Conservation (phyloP, 2,329 filamentous ascomycete genomes). For the Metarhizium humberi region DNA sequence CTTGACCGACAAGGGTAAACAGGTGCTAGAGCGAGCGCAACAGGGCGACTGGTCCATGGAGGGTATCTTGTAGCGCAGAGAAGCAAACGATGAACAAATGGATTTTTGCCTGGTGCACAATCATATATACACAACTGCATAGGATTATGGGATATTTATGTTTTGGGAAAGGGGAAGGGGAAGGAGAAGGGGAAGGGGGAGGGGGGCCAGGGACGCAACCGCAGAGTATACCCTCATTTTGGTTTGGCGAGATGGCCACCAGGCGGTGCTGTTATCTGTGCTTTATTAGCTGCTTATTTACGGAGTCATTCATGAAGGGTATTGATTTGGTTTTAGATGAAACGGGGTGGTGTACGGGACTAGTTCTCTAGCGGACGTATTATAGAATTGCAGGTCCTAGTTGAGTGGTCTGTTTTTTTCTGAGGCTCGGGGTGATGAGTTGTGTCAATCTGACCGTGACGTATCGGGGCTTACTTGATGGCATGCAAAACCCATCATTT, state of each 20-base stretch:
- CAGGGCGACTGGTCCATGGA: slow-evolving; percentile 42
- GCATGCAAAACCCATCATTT: no score
- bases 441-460: no score
- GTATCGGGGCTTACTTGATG: no score
- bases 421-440: neutral
- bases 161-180: neutral
- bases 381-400: neutral
- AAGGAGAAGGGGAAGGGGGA: no score
- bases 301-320: neutral
- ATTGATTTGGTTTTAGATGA: neutral
- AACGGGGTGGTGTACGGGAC: neutral
- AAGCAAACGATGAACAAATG: no score
- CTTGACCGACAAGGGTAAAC: slow-evolving; percentile 42
- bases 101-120: neutral
- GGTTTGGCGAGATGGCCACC: neutral
- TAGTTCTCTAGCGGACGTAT: neutral
- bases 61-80: slow-evolving; percentile 26
- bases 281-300: neutral
- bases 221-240: neutral
- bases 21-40: slow-evolving; percentile 43
- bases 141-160: neutral
- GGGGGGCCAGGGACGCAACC: no score
- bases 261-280: neutral
- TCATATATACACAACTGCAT: neutral
- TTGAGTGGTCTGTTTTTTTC: neutral